Evolutionary conservation across 192 early-diverging fungal species (phyloP).

Genomic region (Podila epicladia): DNA sequence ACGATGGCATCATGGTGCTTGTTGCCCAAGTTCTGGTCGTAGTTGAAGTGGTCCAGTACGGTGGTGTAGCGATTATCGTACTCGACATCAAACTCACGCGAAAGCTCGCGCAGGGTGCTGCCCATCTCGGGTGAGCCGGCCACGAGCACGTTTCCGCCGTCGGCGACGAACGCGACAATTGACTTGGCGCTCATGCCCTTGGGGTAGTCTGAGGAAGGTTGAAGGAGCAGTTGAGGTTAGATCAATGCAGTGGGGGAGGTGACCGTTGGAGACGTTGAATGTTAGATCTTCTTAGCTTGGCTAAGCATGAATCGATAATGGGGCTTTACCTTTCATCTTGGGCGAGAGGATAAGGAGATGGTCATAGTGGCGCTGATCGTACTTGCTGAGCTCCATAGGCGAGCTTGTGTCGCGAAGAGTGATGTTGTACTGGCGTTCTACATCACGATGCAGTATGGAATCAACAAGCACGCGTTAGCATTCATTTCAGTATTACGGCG

Average conservation of each 20-base stretch:
- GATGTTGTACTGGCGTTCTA: slow-evolving; percentile 71
- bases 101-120: slow-evolving; percentile 81
- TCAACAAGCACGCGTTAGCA: background rate
- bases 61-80: slow-evolving; percentile 76
- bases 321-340: slow-evolving; percentile 66
- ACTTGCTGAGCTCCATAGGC: slow-evolving; percentile 62
- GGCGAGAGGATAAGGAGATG: slow-evolving; percentile 87
- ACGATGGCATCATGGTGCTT: slow-evolving; percentile 66
- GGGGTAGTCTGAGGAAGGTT: slow-evolving; percentile 52
- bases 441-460: background rate
- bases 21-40: slow-evolving; percentile 49
- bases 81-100: slow-evolving; percentile 90
- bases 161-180: slow-evolving; percentile 87
- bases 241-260: background rate
- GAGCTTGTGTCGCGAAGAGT: slow-evolving; percentile 63
- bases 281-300: too few species aligned
- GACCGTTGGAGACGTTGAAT: too few species aligned
- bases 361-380: slow-evolving; percentile 76
- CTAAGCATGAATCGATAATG: background rate
- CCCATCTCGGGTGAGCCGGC: slow-evolving; percentile 72
- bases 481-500: too few species aligned
- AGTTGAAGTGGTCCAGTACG: slow-evolving; percentile 79
- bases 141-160: slow-evolving; percentile 90
- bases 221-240: background rate
- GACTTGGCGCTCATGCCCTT: slow-evolving; percentile 58